Base-by-base conservation (phyloP, 192 early-diverging fungal species). In the Chytriomyces sp. region DNA sequence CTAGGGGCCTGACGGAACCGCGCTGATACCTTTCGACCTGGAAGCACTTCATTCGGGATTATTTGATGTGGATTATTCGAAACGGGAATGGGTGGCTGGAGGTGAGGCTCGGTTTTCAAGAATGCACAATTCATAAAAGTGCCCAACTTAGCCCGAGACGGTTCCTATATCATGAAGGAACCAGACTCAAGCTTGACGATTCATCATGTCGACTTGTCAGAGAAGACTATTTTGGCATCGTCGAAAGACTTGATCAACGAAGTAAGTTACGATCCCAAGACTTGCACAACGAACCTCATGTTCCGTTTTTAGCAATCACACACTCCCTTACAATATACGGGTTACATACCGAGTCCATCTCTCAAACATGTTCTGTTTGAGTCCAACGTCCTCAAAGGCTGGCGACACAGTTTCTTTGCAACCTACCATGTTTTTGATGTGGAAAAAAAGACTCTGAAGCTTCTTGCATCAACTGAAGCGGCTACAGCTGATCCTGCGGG, bases 351-450 rank as follows among this genome's bases (percentile, higher is more conserved):
- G 26, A 55, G 52, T 33, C 65, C 65, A 8, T 32, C 65, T 33
- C 83, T 89, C 68, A 77, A 91, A 68, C 92, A 90, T 70, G 64
- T 98, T 25, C 82, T 98, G 52, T 76, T 96, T 34, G 86, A 81
- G 55, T 86, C 90, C 8, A 82, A 92, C 55, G 70, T 77, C 52
- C 85, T 85, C 56, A 85, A 86, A 79, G 80, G 80, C 37, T 98
- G 93, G 93, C 81, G 96, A 54, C 93, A 94, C 75, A 94, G 93
- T 1, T 91, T 85, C 64, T 87, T 81, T 61, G 90, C 92, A 55
- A 91, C 90, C 56, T 93, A 95, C 66, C 91, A 85, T 54, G 69
- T 98, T 39, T 96, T 87, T 81, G 86, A 88, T 75, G 84, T 87
- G 25, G 77, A 83, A 22, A 81, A 82, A 26, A 82, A 84, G 52